Evolutionary conservation across 345 rosid species (phyloP).

Genomic region (Pistacia vera): DNA sequence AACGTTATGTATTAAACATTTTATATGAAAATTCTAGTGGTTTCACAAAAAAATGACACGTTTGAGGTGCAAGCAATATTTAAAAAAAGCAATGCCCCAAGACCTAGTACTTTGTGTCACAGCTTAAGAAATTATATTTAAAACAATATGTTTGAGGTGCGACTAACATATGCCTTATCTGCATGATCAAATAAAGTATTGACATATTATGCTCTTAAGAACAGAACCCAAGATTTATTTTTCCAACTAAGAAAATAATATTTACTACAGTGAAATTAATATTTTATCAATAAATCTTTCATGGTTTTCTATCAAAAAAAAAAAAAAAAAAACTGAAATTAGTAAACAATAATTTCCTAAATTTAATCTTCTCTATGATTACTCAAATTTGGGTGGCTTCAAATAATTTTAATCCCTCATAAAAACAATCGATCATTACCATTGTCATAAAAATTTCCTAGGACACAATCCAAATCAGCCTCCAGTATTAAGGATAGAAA

Average conservation of each 20-base stretch:
- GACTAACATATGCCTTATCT: neutral
- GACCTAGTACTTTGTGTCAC: neutral
- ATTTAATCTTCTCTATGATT: neutral
- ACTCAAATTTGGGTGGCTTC: neutral
- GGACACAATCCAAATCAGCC: neutral
- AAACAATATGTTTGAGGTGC: neutral
- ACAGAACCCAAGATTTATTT: neutral
- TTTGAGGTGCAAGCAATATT: neutral
- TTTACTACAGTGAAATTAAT: too few species aligned
- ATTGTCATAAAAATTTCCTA: neutral
- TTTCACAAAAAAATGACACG: neutral
- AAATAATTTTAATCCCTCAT: neutral
- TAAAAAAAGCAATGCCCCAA: neutral
- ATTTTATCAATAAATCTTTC: too few species aligned
- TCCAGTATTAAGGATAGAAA: neutral
- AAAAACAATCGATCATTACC: neutral
- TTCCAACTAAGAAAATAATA: too few species aligned
- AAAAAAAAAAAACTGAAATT: neutral
- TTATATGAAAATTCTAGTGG: neutral
- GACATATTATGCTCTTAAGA: neutral
- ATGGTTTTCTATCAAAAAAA: too few species aligned
- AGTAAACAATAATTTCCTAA: neutral
- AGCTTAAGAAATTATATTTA: neutral
- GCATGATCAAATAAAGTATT: neutral
- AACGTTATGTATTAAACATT: neutral